Evolutionary conservation across 768 basidiomycete genomes (phyloP).

Genomic region (Suillus paluster): DNA sequence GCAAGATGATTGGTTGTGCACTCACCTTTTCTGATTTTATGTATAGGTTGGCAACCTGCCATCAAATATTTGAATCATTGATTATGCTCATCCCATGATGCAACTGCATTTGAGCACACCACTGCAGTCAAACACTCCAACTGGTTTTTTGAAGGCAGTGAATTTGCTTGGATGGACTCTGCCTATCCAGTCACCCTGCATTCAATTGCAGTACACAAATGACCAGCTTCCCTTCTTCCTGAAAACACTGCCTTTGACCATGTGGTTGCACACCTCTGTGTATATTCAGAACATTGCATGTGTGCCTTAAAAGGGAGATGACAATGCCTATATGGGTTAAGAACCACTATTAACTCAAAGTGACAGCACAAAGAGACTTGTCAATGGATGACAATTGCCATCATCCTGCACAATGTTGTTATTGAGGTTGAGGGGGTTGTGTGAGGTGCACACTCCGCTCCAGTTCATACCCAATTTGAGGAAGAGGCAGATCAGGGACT

Average conservation of each 20-base stretch:
- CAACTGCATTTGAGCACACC: conserved; percentile 37
- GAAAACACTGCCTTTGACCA: conserved; percentile 34
- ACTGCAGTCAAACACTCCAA: conserved; percentile 25
- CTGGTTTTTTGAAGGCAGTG: conserved; percentile 31
- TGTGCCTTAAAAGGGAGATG: conserved; percentile 41
- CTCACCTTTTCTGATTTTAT: conserved; percentile 2
- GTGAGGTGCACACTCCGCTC: too few species aligned
- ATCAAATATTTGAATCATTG: conserved; percentile 22
- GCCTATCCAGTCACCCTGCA: conserved; percentile 34
- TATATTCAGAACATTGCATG: conserved; percentile 44
- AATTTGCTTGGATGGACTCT: conserved; percentile 22
- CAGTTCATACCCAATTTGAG: too few species aligned
- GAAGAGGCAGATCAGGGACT: too few species aligned
- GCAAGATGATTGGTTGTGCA: not conserved
- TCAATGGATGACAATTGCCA: conserved; percentile 36
- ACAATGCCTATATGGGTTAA: conserved; percentile 35
- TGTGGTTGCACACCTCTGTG: conserved; percentile 26
- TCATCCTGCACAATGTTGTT: conserved; percentile 41
- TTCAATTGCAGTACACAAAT: conserved; percentile 35
- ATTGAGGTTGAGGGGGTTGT: conserved; percentile 35
- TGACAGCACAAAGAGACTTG: conserved; percentile 29
- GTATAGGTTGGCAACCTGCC: conserved; percentile 41
- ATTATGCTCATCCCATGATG: conserved; percentile 41
- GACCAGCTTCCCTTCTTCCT: conserved; percentile 31
- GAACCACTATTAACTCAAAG: conserved; percentile 34